Conservation (phyloP, 306 rosid species). For the Ceratonia siliqua region DNA sequence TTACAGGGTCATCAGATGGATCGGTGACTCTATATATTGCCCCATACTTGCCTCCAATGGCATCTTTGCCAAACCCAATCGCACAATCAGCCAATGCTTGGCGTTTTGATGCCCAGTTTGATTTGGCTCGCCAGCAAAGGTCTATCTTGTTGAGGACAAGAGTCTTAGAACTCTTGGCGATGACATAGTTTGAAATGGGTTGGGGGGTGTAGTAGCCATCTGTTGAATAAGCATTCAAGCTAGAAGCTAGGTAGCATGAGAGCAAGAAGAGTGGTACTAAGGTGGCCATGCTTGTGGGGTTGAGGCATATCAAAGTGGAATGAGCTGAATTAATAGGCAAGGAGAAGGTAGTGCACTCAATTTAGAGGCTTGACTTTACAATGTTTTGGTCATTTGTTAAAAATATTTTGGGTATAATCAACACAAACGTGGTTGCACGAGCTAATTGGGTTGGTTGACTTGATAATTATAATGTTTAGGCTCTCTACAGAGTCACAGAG, state of each 20-base stretch:
- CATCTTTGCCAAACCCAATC: constrained; percentile 67
- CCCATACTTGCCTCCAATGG: constrained; percentile 77
- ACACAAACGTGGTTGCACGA: constrained; percentile 25
- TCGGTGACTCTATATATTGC: constrained; percentile 57
- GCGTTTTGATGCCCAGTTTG: constrained; percentile 69
- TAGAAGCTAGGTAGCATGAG: not conserved
- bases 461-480: not conserved
- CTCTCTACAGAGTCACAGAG: no score
- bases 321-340: not conserved
- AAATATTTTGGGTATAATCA: not conserved
- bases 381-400: not conserved
- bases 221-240: not conserved
- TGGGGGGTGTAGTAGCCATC: not conserved
- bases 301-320: not conserved
- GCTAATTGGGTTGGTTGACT: constrained; percentile 2
- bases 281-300: not conserved
- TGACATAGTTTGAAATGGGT: constrained; percentile 29
- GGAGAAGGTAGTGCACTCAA: not conserved
- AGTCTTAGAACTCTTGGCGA: constrained; percentile 12
- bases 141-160: constrained; percentile 60
- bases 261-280: not conserved
- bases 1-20: constrained; percentile 58
- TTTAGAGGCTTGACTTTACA: not conserved
- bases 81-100: constrained; percentile 68
- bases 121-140: constrained; percentile 60